Base-by-base conservation (phyloP, 805 yeast species). In the Saccharomyces eubayanus region DNA sequence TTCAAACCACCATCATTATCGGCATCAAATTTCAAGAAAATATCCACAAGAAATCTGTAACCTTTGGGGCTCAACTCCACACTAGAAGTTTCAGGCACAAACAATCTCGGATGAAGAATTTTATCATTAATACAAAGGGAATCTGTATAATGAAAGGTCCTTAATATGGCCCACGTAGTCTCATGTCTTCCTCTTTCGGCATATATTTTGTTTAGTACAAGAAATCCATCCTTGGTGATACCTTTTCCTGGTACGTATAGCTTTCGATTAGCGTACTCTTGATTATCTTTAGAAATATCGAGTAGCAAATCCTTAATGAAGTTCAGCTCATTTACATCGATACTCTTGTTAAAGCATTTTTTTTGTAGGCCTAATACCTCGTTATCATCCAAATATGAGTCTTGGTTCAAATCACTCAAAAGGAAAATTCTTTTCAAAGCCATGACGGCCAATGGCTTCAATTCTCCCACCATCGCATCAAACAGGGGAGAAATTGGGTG, bases 1-100 rank as follows among this genome's bases (percentile, higher is more conserved):
- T 83, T 87, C 52, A 94, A 74, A 0, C 98, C 98, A 31, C 99
- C 99, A 67, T 94, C 99, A 63, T 94, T 94, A 67, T 94, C 99
- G 63, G 84, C 85, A 65, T 94, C 99, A 64, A 88, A 94, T 51
- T 87, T 76, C 9, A 92, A 69, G 63, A 94, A 94, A 47, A 94
- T 70, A 63, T 94, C 98, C 6, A 94, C 98, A 53, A 94, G 74
- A 66, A 94, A 94, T 57, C 94, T 74, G 68, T 92, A 92, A 0
- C 99, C 99, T 10, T 81, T 79, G 0, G 98, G 98, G 54, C 96
- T 85, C 49, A 94, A 74, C 64, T 94, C 99, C 2, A 92, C 96
- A 65, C 90, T 87, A 0, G 96, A 78, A 46, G 81, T 77, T 2
- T 77, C 76, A 2, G 89, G 83, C 1, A 90, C 88, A 50, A 87